Base-by-base conservation (phyloP, 148 eudicot species). In the Fallopia convolvulus region DNA sequence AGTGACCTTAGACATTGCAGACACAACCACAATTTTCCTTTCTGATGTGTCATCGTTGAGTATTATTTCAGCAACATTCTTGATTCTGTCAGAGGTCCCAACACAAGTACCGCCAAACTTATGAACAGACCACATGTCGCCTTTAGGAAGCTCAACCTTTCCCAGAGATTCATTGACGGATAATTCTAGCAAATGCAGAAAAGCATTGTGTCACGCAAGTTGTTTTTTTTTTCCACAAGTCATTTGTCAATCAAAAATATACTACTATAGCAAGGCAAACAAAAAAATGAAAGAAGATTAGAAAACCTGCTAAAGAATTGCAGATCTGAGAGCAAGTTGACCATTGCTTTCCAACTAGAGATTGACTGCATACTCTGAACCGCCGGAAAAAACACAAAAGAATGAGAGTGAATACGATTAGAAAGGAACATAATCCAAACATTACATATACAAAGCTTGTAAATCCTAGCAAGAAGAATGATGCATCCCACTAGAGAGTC, bases 61-160 rank as follows among this genome's bases (percentile, higher is more conserved):
- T 44, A 96, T 83, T 70, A 96, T 89, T 23, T 96, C 88, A 0
- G 97, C 94, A 83, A 96, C 99, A 81, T 90, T 91, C 74, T 70
- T 86, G 58, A 96, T 93, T 79, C 99, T 88, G 21, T 93, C 88
- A 7, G 98, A 85, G 82, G 74, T 90, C 61, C 99, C 99, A 77
- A 96, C 93, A 82, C 99, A 96, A 80, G 99, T 96, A 42, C 99
- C 99, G 39, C 99, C 99, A 84, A 96, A 96, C 84, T 96, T 96
- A 87, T 96, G 99, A 71, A 96, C 85, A 70, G 98, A 81, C 99
- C 99, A 96, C 81, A 81, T 85, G 55, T 89, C 92, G 61, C 98
- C 98, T 77, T 86, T 90, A 48, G 88, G 92, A 68, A 96, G 75
- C 70, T 77, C 81, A 58, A 68, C 52, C 60, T 82, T 81, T 78